Percentiles rank a stretch among this genome's conserved stretches.
Evolutionary conservation across 768 basidiomycete species (phyloP).

Genomic region (Mycena rosella): DNA sequence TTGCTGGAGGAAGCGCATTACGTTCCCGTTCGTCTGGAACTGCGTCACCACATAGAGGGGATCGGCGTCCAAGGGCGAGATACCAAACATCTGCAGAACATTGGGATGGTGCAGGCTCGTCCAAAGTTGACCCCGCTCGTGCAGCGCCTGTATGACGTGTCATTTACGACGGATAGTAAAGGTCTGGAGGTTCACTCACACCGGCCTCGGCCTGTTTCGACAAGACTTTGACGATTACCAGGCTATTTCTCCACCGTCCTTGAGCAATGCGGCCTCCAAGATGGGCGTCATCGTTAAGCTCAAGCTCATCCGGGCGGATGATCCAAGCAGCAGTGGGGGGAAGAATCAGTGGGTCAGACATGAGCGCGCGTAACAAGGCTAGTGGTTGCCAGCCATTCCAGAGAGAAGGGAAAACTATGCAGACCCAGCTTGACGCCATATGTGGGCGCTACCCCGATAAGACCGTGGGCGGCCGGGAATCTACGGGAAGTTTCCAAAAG

Average conservation of each 20-base stretch:
- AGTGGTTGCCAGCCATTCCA: conserved; percentile 13
- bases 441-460: conserved; percentile 17
- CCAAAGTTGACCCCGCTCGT: conserved; percentile 39
- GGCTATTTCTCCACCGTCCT: conserved; percentile 27
- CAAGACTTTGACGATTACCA: conserved; percentile 35
- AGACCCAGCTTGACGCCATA: conserved; percentile 25
- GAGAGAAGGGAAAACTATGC: neutral
- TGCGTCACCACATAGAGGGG: conserved; percentile 39
- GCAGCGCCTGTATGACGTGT: conserved; percentile 31
- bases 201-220: conserved; percentile 24
- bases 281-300: conserved; percentile 29
- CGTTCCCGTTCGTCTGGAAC: conserved; percentile 38
- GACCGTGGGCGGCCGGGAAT: neutral
- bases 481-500: neutral
- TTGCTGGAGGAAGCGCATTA: conserved; percentile 35
- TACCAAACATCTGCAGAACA: conserved; percentile 41
- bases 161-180: conserved; percentile 2
- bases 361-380: conserved; percentile 13
- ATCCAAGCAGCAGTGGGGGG: conserved; percentile 32
- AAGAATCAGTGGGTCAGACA: conserved; percentile 27
- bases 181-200: conserved; percentile 15
- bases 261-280: conserved; percentile 26
- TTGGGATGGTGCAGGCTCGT: conserved; percentile 37
- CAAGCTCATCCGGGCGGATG: conserved; percentile 25
- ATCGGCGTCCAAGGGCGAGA: conserved; percentile 40